Base-by-base conservation (phyloP, 208 protist species). In the Acanthamoeba triangularis region DNA sequence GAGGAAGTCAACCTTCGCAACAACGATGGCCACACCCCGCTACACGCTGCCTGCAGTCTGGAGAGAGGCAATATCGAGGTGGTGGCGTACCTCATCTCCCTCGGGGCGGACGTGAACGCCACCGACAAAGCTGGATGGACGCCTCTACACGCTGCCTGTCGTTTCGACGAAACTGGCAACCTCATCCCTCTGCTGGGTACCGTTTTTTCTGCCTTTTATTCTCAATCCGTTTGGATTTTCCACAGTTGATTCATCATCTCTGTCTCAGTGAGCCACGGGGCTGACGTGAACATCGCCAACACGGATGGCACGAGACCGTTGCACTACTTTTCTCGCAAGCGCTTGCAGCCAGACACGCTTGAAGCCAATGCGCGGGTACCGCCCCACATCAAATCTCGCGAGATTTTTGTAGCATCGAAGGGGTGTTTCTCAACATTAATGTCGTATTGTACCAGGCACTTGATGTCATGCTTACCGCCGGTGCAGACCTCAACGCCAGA, bases 291-390 rank as follows among this genome's bases (percentile, higher is more conserved):
- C 20, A 3, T 16, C 8, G 30, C 14, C 16, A 94, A 94, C 30
- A n/a, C 56, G 23, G 90, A 94, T 80, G 63, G 90, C 2, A 94
- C 90, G 5, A 14, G 44, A 11, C 90, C 90, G n/a, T 8, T 94
- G 33, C 90, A 94, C 67, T 94, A 94, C 63, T 80, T 94, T 47
- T 35, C 90, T 59, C 54, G 85, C 33, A 59, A 67, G 25, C 37
- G 54, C 23, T 23, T 90, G n/a, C n/a, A 37, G 37, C 82, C 82
- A 1, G 82, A 90, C 0, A 90, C 82, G 30, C 82, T 90, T 8
- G 82, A 90, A 37, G 3, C 49, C 11, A 90, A 90, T 65, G 82
- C 54, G 30, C 49, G 56, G 4, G 82, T 90, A 69, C 28, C 23
- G 10, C 25, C 30, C 65, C 65, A 0, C 11, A n/a, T 28, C 54